These are phyloP conservation scores for Simplicillium aogashimaense DNA, from an alignment of 2,329 filamentous ascomycete genomes.

Conservation along the genomic window DNA sequence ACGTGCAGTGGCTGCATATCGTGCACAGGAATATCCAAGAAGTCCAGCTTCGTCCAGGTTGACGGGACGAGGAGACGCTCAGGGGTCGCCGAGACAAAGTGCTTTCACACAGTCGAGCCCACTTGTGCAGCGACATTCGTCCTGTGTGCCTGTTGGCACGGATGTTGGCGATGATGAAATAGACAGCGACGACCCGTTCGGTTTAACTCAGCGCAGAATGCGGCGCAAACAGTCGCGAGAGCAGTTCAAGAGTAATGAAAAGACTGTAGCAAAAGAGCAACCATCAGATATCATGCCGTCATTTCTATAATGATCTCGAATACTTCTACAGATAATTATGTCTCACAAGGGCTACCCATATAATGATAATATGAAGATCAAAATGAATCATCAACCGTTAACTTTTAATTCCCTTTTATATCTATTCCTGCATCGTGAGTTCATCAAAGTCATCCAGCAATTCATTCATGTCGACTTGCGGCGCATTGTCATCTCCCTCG, in stretches of 20 bases:
- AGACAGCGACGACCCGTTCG: constrained; percentile 25
- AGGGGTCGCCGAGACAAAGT: no score
- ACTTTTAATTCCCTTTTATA: constrained; percentile 5
- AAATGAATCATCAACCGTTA: background rate
- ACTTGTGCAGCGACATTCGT: no score
- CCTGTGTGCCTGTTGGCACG: background rate
- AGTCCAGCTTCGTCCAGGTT: no score
- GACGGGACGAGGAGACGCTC: no score
- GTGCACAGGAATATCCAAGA: no score
- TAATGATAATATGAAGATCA: background rate
- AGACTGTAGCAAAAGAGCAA: constrained; percentile 8
- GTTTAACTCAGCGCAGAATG: constrained; percentile 18
- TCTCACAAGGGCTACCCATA: background rate
- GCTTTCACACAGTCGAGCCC: no score
- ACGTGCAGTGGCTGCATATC: no score
- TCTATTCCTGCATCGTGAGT: constrained; percentile 57
- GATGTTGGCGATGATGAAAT: constrained; percentile 4
- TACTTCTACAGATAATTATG: background rate
- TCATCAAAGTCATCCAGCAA: constrained; percentile 91
- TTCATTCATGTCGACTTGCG: constrained; percentile 68
- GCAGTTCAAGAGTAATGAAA: constrained; percentile 12
- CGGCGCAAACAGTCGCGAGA: constrained; percentile 20
- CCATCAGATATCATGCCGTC: constrained; percentile 24
- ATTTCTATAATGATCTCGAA: constrained; percentile 17
- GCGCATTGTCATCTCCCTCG: constrained; percentile 55